Conservation (phyloP, 1,284 basidiomycete genomes). For the Wolfiporia cocos region DNA sequence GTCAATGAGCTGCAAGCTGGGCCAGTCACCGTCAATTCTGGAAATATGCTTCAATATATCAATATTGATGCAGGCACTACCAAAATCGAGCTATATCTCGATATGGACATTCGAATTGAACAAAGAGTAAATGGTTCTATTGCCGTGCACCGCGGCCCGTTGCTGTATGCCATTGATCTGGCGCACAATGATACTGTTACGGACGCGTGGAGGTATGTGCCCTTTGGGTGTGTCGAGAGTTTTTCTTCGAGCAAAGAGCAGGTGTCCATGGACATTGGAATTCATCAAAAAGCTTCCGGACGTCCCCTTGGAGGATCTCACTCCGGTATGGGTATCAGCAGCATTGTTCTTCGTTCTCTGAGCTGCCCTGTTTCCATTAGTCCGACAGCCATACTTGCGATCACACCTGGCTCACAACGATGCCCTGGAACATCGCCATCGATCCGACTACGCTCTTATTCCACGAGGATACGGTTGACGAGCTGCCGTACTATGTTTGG, state of each 20-base stretch:
- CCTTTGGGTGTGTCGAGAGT: too few relatives aligned
- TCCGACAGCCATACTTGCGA: slow-evolving; percentile 4
- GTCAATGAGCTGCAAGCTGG: slow-evolving; percentile 44
- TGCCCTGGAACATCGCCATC: slow-evolving; percentile 49
- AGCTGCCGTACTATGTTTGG: slow-evolving; percentile 46
- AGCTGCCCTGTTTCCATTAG: background rate
- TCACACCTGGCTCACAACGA: slow-evolving; percentile 25
- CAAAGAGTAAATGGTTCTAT: slow-evolving; percentile 45
- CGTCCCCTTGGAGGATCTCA: background rate
- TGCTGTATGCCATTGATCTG: slow-evolving; percentile 39
- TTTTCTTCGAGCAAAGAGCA: background rate
- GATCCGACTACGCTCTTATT: slow-evolving; percentile 48
- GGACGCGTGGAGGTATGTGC: background rate
- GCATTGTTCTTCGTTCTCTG: background rate
- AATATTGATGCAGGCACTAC: slow-evolving; percentile 32
- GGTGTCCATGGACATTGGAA: background rate
- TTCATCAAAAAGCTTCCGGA: background rate
- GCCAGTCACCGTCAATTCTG: slow-evolving; percentile 36
- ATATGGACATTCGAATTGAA: slow-evolving; percentile 21
- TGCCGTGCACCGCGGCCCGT: slow-evolving; percentile 48
- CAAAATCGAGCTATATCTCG: background rate
- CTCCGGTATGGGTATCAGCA: background rate
- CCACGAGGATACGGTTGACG: slow-evolving; percentile 29
- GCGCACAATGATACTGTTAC: slow-evolving; percentile 1
- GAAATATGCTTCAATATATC: slow-evolving; percentile 40